Percentiles rank a stretch among this genome's conserved stretches.
Conservation (phyloP, 1,284 basidiomycete genomes). For the Ganoderma lucidum region DNA sequence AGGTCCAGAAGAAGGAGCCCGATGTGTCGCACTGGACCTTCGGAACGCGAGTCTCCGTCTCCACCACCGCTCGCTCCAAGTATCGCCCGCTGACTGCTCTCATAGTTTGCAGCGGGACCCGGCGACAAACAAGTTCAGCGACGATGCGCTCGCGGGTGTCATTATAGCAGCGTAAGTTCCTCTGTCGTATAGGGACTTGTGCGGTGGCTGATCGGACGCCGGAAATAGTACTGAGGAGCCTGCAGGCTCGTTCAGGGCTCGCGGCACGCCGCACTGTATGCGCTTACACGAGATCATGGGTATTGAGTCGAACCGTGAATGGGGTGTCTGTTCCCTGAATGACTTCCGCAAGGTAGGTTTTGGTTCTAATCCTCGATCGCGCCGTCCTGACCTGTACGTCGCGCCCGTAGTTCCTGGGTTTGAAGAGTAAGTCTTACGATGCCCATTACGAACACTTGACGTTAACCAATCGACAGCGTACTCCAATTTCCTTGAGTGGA, state of each 20-base stretch:
- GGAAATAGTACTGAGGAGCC: constrained; percentile 69
- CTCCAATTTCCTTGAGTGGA: constrained; percentile 83
- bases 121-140: constrained; percentile 68
- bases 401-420: constrained; percentile 64
- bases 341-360: constrained; percentile 76
- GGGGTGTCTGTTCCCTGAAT: constrained; percentile 87
- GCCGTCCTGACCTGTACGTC: constrained; percentile 6
- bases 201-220: not conserved
- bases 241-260: constrained; percentile 82
- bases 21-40: constrained; percentile 74
- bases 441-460: not conserved
- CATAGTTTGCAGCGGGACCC: constrained; percentile 65
- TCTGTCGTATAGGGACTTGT: not conserved
- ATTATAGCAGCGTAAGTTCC: constrained; percentile 71
- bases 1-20: constrained; percentile 49
- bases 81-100: not conserved
- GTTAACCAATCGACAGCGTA: constrained; percentile 48
- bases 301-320: constrained; percentile 78
- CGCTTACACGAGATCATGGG: constrained; percentile 85
- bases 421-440: constrained; percentile 62
- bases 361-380: not conserved
- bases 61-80: not conserved
- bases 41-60: constrained; percentile 54
- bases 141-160: constrained; percentile 74
- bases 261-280: constrained; percentile 79